phyloP scores from a whole-genome alignment of 2,329 filamentous ascomycete genomes.

The Cryphonectria carpinicola region DNA sequence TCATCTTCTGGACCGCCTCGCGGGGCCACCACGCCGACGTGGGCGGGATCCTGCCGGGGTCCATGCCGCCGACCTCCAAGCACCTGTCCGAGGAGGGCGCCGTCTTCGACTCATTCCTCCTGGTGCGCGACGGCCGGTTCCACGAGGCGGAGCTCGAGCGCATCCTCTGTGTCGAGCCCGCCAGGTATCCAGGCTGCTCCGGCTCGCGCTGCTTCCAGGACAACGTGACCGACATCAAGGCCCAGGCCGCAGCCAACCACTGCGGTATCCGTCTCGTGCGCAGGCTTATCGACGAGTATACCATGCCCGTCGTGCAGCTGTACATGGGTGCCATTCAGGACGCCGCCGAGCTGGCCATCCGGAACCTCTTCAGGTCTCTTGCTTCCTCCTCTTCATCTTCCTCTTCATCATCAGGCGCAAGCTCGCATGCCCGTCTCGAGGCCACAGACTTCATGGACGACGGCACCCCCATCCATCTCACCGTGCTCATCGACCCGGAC shows the following conservation, averaged over 20 bases:
- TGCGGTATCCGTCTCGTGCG: slow-evolving; percentile 42
- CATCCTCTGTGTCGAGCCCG: slow-evolving; percentile 16
- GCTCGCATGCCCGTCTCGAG: slow-evolving; percentile 36
- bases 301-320: slow-evolving; percentile 38
- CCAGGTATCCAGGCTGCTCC: slow-evolving; percentile 38
- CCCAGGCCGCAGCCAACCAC: slow-evolving; percentile 47
- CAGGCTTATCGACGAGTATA: slow-evolving; percentile 40
- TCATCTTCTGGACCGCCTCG: slow-evolving; percentile 44
- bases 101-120: slow-evolving; percentile 42
- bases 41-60: slow-evolving; percentile 31
- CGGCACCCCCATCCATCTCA: slow-evolving; percentile 39
- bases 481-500: slow-evolving; percentile 35
- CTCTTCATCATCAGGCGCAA: slow-evolving; percentile 21
- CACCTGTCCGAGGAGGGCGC: slow-evolving; percentile 49
- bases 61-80: slow-evolving; percentile 46
- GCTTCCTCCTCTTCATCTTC: slow-evolving; percentile 35
- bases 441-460: slow-evolving; percentile 42
- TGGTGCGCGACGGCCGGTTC: slow-evolving; percentile 43
- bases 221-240: slow-evolving; percentile 49
- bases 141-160: slow-evolving; percentile 36
- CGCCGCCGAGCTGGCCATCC: slow-evolving; percentile 44
- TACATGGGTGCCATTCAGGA: slow-evolving; percentile 47
- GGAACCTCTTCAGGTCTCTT: slow-evolving; percentile 44
- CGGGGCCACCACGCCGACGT: slow-evolving; percentile 43
- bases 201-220: slow-evolving; percentile 43